These are phyloP conservation scores for Musa acuminata DNA, from an alignment of 176 grass and related monocot genomes.

Conservation along the genomic window DNA sequence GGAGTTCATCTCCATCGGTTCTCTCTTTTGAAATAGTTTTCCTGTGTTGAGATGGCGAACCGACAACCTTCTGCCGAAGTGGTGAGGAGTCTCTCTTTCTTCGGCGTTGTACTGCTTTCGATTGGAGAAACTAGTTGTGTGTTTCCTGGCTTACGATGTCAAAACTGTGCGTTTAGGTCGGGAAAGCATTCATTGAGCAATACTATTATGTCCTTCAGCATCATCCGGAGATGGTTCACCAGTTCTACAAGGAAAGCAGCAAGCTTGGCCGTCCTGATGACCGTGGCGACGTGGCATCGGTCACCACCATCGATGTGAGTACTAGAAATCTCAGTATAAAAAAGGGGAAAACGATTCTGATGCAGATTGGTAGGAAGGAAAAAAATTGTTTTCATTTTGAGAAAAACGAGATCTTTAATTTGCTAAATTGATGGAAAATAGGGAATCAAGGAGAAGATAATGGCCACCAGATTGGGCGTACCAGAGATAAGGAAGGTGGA, in stretches of 20 bases:
- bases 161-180: background rate
- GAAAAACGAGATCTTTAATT: background rate
- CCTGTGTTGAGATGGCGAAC: too few species aligned
- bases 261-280: background rate
- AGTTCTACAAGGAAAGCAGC: background rate
- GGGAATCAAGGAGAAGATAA: slow-evolving; percentile 84
- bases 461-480: slow-evolving; percentile 55
- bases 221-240: background rate
- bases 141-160: background rate
- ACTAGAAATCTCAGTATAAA: background rate
- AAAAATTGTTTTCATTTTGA: background rate
- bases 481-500: slow-evolving; percentile 81
- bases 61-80: too few species aligned
- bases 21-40: too few species aligned
- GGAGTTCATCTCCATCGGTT: too few species aligned
- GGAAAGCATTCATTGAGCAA: background rate
- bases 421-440: slow-evolving; percentile 12
- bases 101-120: too few species aligned
- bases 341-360: background rate
- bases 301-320: background rate
- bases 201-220: background rate
- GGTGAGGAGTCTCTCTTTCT: too few species aligned
- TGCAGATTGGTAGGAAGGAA: too few species aligned
- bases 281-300: background rate
- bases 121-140: background rate